Conservation (phyloP, 176 grass and related monocot species). For the Urochloa ruziziensis region DNA sequence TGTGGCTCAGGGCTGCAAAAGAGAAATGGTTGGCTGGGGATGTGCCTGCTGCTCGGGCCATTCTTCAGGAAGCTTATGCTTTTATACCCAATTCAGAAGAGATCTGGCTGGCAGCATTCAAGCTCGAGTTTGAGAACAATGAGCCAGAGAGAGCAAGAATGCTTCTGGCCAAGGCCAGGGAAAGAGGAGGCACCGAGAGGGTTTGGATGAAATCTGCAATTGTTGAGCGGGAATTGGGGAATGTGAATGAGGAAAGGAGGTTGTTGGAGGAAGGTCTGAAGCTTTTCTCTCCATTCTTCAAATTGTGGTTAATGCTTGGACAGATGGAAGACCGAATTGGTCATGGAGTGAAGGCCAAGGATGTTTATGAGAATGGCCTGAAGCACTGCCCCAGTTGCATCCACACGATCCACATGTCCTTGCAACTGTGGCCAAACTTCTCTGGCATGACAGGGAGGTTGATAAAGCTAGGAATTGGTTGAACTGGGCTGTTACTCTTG, state of each 20-base stretch:
- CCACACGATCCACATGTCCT: conserved; percentile 82
- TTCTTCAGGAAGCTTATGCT: no score
- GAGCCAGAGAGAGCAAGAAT: conserved; percentile 97
- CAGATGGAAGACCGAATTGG: conserved; percentile 78
- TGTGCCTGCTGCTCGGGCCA: no score
- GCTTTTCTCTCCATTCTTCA: conserved; percentile 78
- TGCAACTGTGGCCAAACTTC: conserved; percentile 78
- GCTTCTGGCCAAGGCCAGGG: conserved; percentile 82
- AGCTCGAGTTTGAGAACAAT: conserved; percentile 98
- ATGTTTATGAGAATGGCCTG: conserved; percentile 75
- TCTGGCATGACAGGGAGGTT: conserved; percentile 90
- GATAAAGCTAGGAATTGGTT: conserved; percentile 85
- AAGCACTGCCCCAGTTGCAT: conserved; percentile 71
- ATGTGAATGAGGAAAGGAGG: conserved; percentile 68
- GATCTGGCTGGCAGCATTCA: conserved; percentile 94
- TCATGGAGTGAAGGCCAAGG: conserved; percentile 55
- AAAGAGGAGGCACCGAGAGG: conserved; percentile 94
- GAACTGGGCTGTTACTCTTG: conserved; percentile 81
- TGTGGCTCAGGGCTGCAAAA: conserved; percentile 96
- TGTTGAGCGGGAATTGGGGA: conserved; percentile 82
- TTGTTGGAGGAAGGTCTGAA: conserved; percentile 88
- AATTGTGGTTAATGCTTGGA: conserved; percentile 94
- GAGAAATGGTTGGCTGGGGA: no score
- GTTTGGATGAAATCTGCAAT: conserved; percentile 98
- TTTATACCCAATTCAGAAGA: no score